Evolutionary conservation across 352 stramenopile species (phyloP).

Genomic region (Phytopythium oedochilum): DNA sequence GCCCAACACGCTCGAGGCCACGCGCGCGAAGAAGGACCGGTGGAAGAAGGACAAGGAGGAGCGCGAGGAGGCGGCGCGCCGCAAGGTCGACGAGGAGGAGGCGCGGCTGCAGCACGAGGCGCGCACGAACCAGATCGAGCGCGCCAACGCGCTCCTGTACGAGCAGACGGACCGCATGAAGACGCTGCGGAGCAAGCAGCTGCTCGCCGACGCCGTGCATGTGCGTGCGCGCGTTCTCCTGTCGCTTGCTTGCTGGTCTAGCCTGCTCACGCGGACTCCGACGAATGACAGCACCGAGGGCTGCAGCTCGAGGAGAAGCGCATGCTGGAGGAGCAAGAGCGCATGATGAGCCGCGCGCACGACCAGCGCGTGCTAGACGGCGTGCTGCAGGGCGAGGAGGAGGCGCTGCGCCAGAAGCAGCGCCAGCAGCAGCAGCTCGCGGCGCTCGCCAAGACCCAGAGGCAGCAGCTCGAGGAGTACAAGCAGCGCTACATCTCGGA

Average conservation of each 20-base stretch:
- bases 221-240: too few species aligned
- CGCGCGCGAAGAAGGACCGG: conserved; percentile 85
- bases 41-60: conserved; percentile 91
- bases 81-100: conserved; percentile 78
- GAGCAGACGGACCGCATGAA: conserved; percentile 93
- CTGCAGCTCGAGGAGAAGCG: conserved; percentile 77
- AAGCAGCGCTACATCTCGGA: conserved; percentile 75
- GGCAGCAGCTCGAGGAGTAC: conserved; percentile 80
- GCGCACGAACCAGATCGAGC: conserved; percentile 80
- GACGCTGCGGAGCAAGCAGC: conserved; percentile 78
- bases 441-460: conserved; percentile 52
- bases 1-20: conserved; percentile 91
- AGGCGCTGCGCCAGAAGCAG: conserved; percentile 40
- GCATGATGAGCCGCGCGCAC: conserved; percentile 47
- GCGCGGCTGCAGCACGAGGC: conserved; percentile 59
- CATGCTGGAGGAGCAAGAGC: conserved; percentile 57
- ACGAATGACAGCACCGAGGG: conserved; percentile 67
- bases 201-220: conserved; percentile 84
- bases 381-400: conserved; percentile 43
- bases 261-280: too few species aligned
- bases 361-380: conserved; percentile 45
- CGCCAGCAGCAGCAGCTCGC: conserved; percentile 42
- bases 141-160: conserved; percentile 83
- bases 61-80: conserved; percentile 64
- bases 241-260: too few species aligned